Evolutionary conservation across 352 stramenopile species (phyloP).

Genomic region (Peronospora belbahrii): DNA sequence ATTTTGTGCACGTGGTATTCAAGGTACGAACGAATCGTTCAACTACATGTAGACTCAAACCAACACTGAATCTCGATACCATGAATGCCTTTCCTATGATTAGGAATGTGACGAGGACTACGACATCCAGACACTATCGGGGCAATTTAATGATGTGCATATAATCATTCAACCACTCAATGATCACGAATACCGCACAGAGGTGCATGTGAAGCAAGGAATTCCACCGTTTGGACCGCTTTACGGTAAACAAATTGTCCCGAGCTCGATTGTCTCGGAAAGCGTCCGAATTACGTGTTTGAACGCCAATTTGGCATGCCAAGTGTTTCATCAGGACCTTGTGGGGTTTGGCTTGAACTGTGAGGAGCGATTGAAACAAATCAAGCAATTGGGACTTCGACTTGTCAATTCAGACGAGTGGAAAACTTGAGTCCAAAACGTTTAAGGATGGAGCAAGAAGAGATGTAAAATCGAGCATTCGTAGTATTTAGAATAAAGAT

Average conservation of each 20-base stretch:
- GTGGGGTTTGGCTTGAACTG: constrained; percentile 74
- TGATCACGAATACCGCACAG: constrained; percentile 60
- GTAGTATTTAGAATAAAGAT: too few species aligned
- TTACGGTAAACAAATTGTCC: constrained; percentile 63
- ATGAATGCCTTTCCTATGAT: neutral
- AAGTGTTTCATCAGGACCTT: constrained; percentile 76
- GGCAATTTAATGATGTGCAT: constrained; percentile 84
- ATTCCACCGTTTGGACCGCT: constrained; percentile 73
- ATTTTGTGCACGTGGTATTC: constrained; percentile 85
- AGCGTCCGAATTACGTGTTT: constrained; percentile 68
- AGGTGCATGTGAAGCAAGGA: constrained; percentile 64
- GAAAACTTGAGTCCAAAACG: constrained; percentile 36
- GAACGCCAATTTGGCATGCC: constrained; percentile 79
- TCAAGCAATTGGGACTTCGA: constrained; percentile 72
- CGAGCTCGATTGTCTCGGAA: constrained; percentile 49
- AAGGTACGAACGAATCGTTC: constrained; percentile 31
- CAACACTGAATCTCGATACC: neutral
- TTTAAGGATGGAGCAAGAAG: too few species aligned
- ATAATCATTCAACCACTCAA: constrained; percentile 82
- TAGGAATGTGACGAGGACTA: constrained; percentile 76
- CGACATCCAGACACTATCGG: constrained; percentile 62
- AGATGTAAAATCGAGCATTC: too few species aligned
- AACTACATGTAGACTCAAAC: neutral
- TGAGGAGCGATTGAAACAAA: constrained; percentile 82
- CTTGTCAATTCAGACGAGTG: constrained; percentile 46